phyloP scores from a whole-genome alignment of 2,329 filamentous ascomycete species.

The Anthostomella pinea region DNA sequence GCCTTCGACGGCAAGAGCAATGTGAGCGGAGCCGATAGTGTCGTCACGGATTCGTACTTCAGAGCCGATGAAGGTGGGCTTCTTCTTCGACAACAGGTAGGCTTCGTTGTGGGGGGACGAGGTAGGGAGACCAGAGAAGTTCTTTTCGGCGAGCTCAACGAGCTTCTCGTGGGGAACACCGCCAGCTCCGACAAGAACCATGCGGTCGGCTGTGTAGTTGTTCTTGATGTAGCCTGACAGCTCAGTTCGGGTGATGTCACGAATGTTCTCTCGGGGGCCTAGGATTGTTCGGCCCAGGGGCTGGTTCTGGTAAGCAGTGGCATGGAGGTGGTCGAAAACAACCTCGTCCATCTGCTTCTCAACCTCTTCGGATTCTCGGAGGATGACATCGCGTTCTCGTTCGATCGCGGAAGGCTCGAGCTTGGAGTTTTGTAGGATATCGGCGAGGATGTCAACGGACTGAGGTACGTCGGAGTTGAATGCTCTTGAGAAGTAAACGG shows the following conservation, averaged over 20 bases:
- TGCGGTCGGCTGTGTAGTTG: constrained; percentile 99
- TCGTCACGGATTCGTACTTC: constrained; percentile 96
- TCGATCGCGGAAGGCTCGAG: constrained; percentile 91
- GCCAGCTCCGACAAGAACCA: constrained; percentile 95
- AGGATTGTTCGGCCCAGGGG: constrained; percentile 96
- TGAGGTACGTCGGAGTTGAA: constrained; percentile 97
- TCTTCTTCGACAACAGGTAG: constrained; percentile 75
- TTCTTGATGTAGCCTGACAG: constrained; percentile 96
- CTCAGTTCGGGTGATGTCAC: constrained; percentile 89
- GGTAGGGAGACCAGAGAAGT: constrained; percentile 79
- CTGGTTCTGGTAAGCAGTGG: constrained; percentile 95
- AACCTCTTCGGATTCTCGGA: constrained; percentile 98
- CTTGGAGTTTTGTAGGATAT: constrained; percentile 99
- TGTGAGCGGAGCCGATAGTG: constrained; percentile 93
- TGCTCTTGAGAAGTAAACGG: constrained; percentile 98
- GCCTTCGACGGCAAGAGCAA: constrained; percentile 97
- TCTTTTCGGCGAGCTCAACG: constrained; percentile 92
- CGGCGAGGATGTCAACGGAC: constrained; percentile 96
- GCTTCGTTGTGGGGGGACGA: constrained; percentile 73
- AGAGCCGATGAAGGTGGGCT: constrained; percentile 93
- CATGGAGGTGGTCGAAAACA: constrained; percentile 98
- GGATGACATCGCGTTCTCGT: constrained; percentile 97
- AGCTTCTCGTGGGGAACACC: constrained; percentile 92
- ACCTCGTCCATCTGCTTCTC: constrained; percentile 99
- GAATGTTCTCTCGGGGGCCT: constrained; percentile 96